phyloP scores from a whole-genome alignment of 73 alveolate genomes.

The Paramecium primaurelia region DNA sequence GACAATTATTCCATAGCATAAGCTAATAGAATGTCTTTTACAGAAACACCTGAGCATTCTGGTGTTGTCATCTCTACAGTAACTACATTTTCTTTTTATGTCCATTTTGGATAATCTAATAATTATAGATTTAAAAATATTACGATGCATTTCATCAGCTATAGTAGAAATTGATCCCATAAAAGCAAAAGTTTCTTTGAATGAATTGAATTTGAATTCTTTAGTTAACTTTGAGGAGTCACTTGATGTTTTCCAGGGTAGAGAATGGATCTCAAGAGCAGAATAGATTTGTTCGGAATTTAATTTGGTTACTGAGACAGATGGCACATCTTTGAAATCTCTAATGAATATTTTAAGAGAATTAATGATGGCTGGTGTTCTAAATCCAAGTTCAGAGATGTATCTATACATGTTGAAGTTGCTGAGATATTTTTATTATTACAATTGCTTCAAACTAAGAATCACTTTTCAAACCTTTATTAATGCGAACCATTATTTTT shows the following conservation, averaged over 20 bases:
- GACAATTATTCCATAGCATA: not conserved
- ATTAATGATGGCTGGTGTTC: slow-evolving; percentile 1
- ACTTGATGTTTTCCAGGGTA: not conserved
- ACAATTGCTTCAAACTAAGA: not conserved
- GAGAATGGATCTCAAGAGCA: slow-evolving; percentile 31
- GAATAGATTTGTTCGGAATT: not conserved
- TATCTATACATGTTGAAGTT: slow-evolving; percentile 5
- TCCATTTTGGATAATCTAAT: slow-evolving; percentile 32
- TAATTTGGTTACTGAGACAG: not conserved
- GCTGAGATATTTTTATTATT: not conserved
- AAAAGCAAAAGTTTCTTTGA: slow-evolving; percentile 19
- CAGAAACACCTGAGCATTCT: not conserved
- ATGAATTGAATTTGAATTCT: not conserved
- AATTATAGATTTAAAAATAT: not conserved
- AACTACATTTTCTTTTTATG: not conserved
- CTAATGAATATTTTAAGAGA: not conserved
- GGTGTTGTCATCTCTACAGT: not conserved
- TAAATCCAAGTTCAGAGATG: slow-evolving; percentile 24
- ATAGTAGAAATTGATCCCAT: not conserved
- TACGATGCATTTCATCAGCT: slow-evolving; percentile 23
- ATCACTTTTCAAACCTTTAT: not conserved
- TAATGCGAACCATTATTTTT: not conserved
- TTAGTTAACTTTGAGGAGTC: not conserved
- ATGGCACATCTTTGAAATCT: not conserved
- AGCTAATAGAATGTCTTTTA: not conserved